Evolutionary conservation across 1,284 basidiomycete genomes (phyloP).

Genomic region (Cryptococcus sp.): DNA sequence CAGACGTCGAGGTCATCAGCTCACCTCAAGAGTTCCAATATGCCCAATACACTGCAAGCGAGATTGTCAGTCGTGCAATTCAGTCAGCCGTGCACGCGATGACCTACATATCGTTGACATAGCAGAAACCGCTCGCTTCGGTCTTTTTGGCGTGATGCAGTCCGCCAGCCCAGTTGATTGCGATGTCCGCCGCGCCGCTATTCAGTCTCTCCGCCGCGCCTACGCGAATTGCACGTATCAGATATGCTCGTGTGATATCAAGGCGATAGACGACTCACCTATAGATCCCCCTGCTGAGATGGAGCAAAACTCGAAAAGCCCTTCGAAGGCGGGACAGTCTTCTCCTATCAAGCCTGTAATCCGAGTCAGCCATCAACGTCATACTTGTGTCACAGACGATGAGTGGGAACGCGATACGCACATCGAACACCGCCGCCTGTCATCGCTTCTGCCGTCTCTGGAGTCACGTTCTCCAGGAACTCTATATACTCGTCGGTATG

Average conservation of each 20-base stretch:
- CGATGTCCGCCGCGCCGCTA: conserved; percentile 82
- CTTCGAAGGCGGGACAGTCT: conserved; percentile 96
- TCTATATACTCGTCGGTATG: conserved; percentile 98
- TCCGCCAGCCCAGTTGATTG: conserved; percentile 97
- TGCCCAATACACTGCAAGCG: conserved; percentile 75
- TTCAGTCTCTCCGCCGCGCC: conserved; percentile 81
- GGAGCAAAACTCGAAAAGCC: conserved; percentile 94
- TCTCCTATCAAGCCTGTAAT: conserved; percentile 78
- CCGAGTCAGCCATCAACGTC: not conserved
- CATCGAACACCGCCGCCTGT: conserved; percentile 81
- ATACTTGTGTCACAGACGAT: not conserved
- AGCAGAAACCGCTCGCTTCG: conserved; percentile 95
- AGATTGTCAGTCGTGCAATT: conserved; percentile 3
- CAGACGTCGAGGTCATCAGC: conserved; percentile 37
- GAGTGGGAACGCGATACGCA: conserved; percentile 55
- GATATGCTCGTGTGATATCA: not conserved
- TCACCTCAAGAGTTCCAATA: conserved; percentile 79
- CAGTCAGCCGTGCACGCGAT: conserved; percentile 4
- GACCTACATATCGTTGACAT: conserved; percentile 76
- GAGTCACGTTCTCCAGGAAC: conserved; percentile 82
- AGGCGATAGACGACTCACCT: conserved; percentile 39
- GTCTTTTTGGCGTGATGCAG: conserved; percentile 97
- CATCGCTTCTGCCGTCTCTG: conserved; percentile 80
- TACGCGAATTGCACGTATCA: conserved; percentile 36
- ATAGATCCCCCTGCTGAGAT: conserved; percentile 95